Conservation (phyloP, 345 rosid species). For the Eucalyptus curtisii region DNA sequence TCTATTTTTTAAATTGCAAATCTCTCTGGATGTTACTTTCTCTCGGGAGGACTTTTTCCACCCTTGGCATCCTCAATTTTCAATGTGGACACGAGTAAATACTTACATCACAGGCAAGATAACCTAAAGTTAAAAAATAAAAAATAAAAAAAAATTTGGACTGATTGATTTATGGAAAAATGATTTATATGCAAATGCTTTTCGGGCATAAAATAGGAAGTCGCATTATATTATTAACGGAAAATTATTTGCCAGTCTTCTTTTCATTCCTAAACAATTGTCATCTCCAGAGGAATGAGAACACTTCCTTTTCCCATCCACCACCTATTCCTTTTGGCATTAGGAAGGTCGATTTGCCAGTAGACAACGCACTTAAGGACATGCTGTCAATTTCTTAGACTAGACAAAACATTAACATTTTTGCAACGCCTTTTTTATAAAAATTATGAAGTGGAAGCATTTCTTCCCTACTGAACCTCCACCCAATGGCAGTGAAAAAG, state of each 20-base stretch:
- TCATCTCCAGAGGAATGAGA: background rate
- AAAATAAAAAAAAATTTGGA: background rate
- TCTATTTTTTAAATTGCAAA: background rate
- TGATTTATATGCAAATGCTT: background rate
- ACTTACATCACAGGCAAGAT: background rate
- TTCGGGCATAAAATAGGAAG: background rate
- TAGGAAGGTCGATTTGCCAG: background rate
- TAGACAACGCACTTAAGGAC: background rate
- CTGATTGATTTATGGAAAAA: background rate
- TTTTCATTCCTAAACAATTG: background rate
- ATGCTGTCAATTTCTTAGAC: background rate
- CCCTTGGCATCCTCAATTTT: background rate
- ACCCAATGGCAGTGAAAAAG: background rate
- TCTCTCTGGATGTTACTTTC: background rate
- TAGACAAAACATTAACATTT: background rate
- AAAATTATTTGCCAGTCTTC: background rate
- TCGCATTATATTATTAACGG: background rate
- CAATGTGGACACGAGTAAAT: background rate
- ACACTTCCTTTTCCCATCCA: background rate
- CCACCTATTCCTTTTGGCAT: background rate
- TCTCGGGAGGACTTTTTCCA: background rate
- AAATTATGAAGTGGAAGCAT: background rate
- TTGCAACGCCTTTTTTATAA: background rate
- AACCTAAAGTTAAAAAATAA: background rate
- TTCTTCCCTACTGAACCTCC: background rate